Conservation (phyloP, 2,329 filamentous ascomycete genomes). For the Anisogramma anomala region DNA sequence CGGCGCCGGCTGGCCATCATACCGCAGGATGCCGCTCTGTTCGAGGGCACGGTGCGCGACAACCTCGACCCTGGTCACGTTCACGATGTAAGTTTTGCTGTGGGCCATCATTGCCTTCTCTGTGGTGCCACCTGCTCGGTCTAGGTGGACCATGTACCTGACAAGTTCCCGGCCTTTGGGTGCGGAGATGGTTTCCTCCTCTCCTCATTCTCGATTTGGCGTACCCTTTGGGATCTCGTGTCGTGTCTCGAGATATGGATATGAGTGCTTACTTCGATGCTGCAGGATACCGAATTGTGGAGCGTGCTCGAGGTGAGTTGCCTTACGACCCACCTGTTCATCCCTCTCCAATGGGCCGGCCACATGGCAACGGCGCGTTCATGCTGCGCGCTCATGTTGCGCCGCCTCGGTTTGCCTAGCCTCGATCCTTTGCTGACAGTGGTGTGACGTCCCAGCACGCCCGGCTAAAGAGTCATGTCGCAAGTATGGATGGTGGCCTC, state of each 20-base stretch:
- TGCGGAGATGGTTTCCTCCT: not conserved
- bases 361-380: slow-evolving; percentile 13
- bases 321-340: slow-evolving; percentile 14
- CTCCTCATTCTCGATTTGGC: not conserved
- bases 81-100: slow-evolving; percentile 45
- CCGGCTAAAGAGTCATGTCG: slow-evolving; percentile 79
- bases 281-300: slow-evolving; percentile 80
- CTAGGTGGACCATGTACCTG: not conserved
- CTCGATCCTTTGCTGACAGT: slow-evolving; percentile 15
- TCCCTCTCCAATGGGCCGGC: slow-evolving; percentile 13
- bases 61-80: slow-evolving; percentile 92
- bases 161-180: not conserved
- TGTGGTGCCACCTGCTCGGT: not conserved
- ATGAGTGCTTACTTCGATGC: slow-evolving; percentile 14
- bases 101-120: not conserved
- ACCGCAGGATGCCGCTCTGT: slow-evolving; percentile 91
- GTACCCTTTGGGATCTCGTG: slow-evolving; percentile 4
- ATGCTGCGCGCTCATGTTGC: slow-evolving; percentile 15
- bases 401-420: slow-evolving; percentile 26
- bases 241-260: slow-evolving; percentile 3
- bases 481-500: slow-evolving; percentile 75
- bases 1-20: slow-evolving; percentile 88
- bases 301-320: slow-evolving; percentile 68
- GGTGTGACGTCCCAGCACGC: slow-evolving; percentile 51
- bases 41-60: slow-evolving; percentile 62